phyloP scores from a whole-genome alignment of 768 basidiomycete species.

The Filobasidium wieringae region DNA sequence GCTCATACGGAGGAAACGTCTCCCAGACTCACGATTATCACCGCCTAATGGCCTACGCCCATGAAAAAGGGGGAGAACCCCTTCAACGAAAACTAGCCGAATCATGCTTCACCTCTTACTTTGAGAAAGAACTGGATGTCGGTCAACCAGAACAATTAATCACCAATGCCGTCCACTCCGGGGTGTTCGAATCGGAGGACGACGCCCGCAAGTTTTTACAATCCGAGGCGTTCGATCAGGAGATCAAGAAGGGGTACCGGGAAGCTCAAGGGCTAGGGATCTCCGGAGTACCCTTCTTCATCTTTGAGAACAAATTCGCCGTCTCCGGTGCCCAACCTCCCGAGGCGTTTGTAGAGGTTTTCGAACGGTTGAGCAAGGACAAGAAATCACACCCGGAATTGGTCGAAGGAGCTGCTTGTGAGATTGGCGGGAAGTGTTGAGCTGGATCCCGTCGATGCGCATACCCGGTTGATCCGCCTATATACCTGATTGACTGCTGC shows the following conservation, averaged over 20 bases:
- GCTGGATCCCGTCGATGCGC: no score
- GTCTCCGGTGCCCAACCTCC: slow-evolving; percentile 61
- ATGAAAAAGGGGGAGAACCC: slow-evolving; percentile 50
- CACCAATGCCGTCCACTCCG: slow-evolving; percentile 48
- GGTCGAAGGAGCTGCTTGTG: not conserved
- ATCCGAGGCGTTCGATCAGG: slow-evolving; percentile 54
- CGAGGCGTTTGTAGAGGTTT: slow-evolving; percentile 46
- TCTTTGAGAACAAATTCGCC: slow-evolving; percentile 68
- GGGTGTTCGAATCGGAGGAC: slow-evolving; percentile 51
- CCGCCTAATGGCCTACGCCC: slow-evolving; percentile 60
- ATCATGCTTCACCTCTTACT: slow-evolving; percentile 55
- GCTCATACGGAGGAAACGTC: slow-evolving; percentile 52
- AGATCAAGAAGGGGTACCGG: slow-evolving; percentile 53
- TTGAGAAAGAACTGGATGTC: slow-evolving; percentile 56
- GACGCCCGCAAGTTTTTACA: slow-evolving; percentile 57
- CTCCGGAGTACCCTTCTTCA: slow-evolving; percentile 65
- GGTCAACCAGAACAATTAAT: slow-evolving; percentile 52
- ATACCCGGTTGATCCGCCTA: no score
- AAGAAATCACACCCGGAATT: not conserved
- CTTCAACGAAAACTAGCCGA: slow-evolving; percentile 51
- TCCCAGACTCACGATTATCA: slow-evolving; percentile 60
- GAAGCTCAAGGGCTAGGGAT: slow-evolving; percentile 57
- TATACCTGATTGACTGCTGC: no score
- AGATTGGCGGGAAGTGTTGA: not conserved
- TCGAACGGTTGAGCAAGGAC: slow-evolving; percentile 7